Percentiles rank a stretch among this genome's conserved stretches.
Evolutionary conservation across 2,329 filamentous ascomycete species (phyloP).

Genomic region (Didymella arachidicola): DNA sequence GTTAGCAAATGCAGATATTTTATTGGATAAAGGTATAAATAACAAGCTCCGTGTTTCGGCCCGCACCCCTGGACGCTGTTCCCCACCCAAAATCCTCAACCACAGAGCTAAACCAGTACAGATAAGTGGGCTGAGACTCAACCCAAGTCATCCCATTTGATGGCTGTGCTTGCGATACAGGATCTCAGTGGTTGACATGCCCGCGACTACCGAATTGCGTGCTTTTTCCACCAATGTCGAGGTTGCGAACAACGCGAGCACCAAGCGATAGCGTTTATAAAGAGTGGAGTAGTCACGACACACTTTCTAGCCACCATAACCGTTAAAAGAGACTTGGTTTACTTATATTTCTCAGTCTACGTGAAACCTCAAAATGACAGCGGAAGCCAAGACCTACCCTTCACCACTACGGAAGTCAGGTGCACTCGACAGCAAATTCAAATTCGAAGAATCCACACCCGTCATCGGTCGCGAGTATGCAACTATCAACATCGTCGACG

Average conservation of each 20-base stretch:
- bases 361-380: background rate
- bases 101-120: background rate
- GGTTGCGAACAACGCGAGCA: background rate
- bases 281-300: background rate
- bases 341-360: background rate
- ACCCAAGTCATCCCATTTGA: background rate
- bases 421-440: background rate
- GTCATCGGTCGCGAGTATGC: background rate
- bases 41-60: no score
- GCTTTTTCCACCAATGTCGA: background rate
- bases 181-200: background rate
- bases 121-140: background rate
- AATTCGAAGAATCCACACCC: background rate
- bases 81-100: no score
- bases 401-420: background rate
- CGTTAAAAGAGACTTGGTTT: background rate
- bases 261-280: background rate
- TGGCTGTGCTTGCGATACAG: background rate
- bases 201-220: background rate
- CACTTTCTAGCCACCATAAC: background rate
- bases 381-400: background rate
- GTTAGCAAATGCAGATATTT: no score
- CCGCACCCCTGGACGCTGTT: no score
- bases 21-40: no score
- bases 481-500: background rate